Evolutionary conservation across 345 rosid species (phyloP).

Genomic region (Dovyalis caffra): DNA sequence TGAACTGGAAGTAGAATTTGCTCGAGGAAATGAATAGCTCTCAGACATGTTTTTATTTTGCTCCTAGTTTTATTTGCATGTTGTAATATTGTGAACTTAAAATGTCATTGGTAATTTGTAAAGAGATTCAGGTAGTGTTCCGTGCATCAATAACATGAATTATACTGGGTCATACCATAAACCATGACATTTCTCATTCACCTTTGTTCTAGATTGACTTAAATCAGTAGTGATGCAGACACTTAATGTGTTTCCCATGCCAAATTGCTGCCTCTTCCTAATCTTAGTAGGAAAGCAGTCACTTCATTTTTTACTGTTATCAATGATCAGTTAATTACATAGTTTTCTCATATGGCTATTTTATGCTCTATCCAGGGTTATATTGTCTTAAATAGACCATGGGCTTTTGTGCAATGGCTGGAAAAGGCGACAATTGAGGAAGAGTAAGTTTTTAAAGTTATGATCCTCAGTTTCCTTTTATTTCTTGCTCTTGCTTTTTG

Average conservation of each 20-base stretch:
- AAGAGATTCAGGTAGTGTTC: background rate
- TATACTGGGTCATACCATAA: background rate
- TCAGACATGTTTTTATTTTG: background rate
- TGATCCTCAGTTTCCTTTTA: background rate
- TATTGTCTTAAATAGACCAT: conserved; percentile 92
- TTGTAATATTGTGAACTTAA: background rate
- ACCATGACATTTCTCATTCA: background rate
- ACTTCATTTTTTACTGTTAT: background rate
- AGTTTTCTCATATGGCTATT: conserved; percentile 1
- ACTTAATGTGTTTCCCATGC: background rate
- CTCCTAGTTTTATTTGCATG: background rate
- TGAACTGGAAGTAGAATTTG: background rate
- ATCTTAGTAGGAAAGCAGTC: background rate
- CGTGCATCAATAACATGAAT: background rate
- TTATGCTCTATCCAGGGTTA: conserved; percentile 65
- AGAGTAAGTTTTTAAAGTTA: conserved; percentile 58
- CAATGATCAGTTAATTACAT: background rate
- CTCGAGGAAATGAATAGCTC: background rate
- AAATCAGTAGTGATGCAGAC: background rate
- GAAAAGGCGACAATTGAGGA: conserved; percentile 83
- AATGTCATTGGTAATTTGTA: background rate
- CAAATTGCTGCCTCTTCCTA: background rate
- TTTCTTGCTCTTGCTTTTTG: background rate
- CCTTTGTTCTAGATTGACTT: background rate
- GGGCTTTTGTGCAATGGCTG: conserved; percentile 99